Percentiles rank a stretch among this genome's conserved stretches.
phyloP scores from a whole-genome alignment of 768 basidiomycete genomes.

The Trametes cingulata region DNA sequence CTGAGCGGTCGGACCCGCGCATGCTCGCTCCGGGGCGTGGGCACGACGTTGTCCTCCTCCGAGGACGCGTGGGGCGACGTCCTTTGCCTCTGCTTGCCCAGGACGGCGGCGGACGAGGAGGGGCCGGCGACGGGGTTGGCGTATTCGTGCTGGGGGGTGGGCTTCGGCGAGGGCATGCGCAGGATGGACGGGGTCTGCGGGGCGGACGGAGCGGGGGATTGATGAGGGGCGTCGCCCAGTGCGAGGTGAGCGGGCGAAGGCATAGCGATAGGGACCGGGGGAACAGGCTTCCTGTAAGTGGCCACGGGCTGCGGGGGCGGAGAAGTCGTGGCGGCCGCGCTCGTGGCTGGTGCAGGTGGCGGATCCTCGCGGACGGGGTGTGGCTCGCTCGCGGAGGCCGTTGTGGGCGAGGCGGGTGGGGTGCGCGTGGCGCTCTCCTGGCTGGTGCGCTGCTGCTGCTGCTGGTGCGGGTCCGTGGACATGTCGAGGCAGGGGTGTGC shows the following conservation, averaged over 20 bases:
- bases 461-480: constrained; percentile 3
- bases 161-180: constrained; percentile 1
- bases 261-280: constrained; percentile 6
- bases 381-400: constrained; percentile 1
- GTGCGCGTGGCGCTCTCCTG: background rate
- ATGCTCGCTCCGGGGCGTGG: background rate
- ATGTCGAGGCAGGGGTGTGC: too few species aligned
- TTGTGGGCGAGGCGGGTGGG: background rate
- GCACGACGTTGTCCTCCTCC: constrained; percentile 2
- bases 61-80: background rate
- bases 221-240: background rate
- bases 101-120: background rate
- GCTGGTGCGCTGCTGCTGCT: constrained; percentile 5
- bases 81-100: background rate
- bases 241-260: constrained; percentile 1
- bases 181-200: constrained; percentile 11
- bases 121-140: background rate
- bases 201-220: background rate
- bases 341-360: background rate
- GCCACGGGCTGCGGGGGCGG: background rate
- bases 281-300: constrained; percentile 13
- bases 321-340: background rate
- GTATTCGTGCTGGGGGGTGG: background rate
- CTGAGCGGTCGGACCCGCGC: background rate
- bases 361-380: constrained; percentile 15